Conservation (phyloP, 306 rosid species). For the Arachis stenosperma region DNA sequence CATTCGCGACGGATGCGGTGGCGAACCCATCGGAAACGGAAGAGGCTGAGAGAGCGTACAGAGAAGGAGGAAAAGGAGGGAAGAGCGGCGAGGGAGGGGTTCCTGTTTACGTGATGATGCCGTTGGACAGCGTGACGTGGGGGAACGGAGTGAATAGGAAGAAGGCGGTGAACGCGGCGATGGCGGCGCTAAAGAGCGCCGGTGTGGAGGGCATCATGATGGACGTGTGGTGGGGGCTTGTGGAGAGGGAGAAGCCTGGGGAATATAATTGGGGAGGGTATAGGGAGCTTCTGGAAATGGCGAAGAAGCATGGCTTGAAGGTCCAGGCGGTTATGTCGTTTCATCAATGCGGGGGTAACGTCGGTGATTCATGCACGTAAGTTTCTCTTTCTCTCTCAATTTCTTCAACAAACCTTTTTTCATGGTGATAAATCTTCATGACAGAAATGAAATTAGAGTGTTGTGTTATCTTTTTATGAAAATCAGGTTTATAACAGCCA, state of each 20-base stretch:
- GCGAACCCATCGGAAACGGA: not conserved
- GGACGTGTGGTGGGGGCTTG: slow-evolving; percentile 99
- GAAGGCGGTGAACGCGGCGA: slow-evolving; percentile 88
- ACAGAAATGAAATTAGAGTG: not conserved
- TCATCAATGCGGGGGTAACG: slow-evolving; percentile 98
- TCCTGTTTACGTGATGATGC: slow-evolving; percentile 98
- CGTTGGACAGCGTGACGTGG: slow-evolving; percentile 86
- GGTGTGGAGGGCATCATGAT: slow-evolving; percentile 96
- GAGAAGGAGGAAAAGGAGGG: slow-evolving; percentile 16
- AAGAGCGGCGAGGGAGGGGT: slow-evolving; percentile 54
- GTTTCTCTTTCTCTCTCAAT: slow-evolving; percentile 23
- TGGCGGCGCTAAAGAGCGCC: slow-evolving; percentile 86
- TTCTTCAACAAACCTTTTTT: not conserved
- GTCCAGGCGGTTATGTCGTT: slow-evolving; percentile 99
- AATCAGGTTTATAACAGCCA: too few relatives aligned
- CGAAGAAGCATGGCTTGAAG: slow-evolving; percentile 83
- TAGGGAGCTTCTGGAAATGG: slow-evolving; percentile 81
- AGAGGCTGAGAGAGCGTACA: slow-evolving; percentile 43
- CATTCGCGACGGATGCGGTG: slow-evolving; percentile 47
- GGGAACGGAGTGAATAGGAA: slow-evolving; percentile 70
- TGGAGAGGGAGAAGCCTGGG: slow-evolving; percentile 76
- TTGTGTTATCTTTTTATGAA: too few relatives aligned
- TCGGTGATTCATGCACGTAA: slow-evolving; percentile 89
- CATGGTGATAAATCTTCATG: not conserved
- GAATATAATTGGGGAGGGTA: slow-evolving; percentile 93